Base-by-base conservation (phyloP, 2,329 filamentous ascomycete genomes). In the Exserohilum turcica region DNA sequence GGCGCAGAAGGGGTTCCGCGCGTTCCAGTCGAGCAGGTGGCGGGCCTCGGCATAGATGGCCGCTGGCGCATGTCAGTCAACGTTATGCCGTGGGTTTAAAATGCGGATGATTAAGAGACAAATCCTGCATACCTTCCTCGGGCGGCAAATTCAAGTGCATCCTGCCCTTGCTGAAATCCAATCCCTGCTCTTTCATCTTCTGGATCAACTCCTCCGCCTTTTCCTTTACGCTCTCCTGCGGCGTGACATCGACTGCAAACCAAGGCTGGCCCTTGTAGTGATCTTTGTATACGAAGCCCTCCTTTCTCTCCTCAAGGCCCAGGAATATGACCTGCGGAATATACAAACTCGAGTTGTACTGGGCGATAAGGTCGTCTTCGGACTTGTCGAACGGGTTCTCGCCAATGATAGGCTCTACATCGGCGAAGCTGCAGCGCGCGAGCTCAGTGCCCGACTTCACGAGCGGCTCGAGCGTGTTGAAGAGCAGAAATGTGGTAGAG, bases 11-110 rank as follows among this genome's bases (percentile, higher is more conserved):
- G 88, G 89, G 76, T 96, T 96, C 45, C 93, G 89, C 21, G 82
- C 82, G 77, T 99, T 97, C 94, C 94, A 99, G 78, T 97, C 94
- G 31, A 95, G 80, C 21, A 97, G 81, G 39, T 92, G 89, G 49
- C 93, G 87, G 6, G 92, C 90, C 75, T 96, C 91, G 12, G 91
- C 93, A 64, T 92, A 96, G 39, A 96, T 89, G 43, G 92, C 91
- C 54, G 92, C 94, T 94, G 57, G 15, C 10, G 5, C n/a, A 3
- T 55, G 53, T 55, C 43, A 52, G 29, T 15, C 28, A n/a, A n/a
- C n/a, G 19, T 5, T 31, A 13, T 8, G 18, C 9, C 24, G 7
- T 3, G 18, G 15, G 5, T 15, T 32, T 3, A 29, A 9, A 16
- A 28, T 15, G 8, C 2, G 7, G 12, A 18, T 3, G n/a, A 16